Evolutionary conservation across 2,329 filamentous ascomycete genomes (phyloP), one percentile per base, ranked within the genome.

Genomic region (Cyphellophora europaea): DNA sequence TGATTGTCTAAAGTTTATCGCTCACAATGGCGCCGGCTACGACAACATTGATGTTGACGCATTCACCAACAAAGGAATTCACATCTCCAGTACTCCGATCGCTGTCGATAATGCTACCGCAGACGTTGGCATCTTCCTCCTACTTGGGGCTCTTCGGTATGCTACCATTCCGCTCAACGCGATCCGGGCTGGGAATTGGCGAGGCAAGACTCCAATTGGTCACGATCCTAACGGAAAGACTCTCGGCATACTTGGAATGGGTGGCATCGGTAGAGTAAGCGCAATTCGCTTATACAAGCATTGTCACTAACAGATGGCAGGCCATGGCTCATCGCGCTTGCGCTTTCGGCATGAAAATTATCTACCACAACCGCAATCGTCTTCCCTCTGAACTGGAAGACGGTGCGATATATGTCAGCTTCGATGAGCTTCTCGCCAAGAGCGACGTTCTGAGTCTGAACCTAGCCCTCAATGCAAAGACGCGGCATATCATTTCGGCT

Each of bases 11-110:
- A 63, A 61, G 42, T 70, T 62, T 43, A 66, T 72, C 43, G 67
- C 65, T 42, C 68, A 72, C 46, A 69, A 71, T 41, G 68, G 72
- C 11, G 72, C 72, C 2, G 72, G 72, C 3, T 77, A 77, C 53
- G 72, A 77, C 50, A 74, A 74, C 45, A 67, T 77, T 31, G 71
- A 77, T 38, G 58, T 75, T 11, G 52, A 59, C 1, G 67, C 65
- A 14, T 75, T 71, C 51, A 68, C 67, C 16, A 52, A 62, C 42
- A 61, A 48, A 46, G 53, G 53, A 40, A 59, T 66, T 33, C 44
- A 51, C 3, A 56, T 67, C 4, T 66, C 63, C 3, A 66, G 57
- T 41, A 66, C 63, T 0, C 63, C 63, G 1, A 57, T 62, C 16
- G 63, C 62, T 1, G 63, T 66, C 8, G 63, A 66, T 39, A 49